Evolutionary conservation across 192 early-diverging fungal species (phyloP), one percentile per base, ranked within the genome.

Genomic region (Coemansia sp.): DNA sequence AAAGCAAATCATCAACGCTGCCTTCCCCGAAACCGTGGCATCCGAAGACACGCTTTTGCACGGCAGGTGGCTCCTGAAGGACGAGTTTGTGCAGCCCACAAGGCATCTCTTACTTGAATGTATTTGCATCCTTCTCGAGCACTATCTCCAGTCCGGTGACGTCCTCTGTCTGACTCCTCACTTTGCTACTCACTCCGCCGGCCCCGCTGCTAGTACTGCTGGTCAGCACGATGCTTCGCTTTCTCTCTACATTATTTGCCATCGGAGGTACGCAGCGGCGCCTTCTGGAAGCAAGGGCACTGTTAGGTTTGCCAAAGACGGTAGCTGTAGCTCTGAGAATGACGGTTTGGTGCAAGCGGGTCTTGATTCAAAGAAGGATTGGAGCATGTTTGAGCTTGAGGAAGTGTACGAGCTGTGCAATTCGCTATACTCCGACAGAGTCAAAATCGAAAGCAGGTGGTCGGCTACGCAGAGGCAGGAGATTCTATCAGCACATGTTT

Each of bases 71-170:
- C 46, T 41, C 9, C 15, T 71, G 19, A n/a, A 32, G 2, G 45
- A 40, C 23, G 43, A 59, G 2, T 46, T 66, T 1, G 62, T 61
- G 8, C 62, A 62, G 59, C 60, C 73, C 1, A 25, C 63, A 43
- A 72, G 65, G 23, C 73, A 69, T 38, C 43, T 68, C 4, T 63
- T 71, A 29, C 69, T 80, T 36, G 63, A 74, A 29, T 49, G 65
- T 2, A 62, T 69, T 11, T 64, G 65, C 9, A 54, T 68, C 1
- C 46, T 74, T 38, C 69, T 80, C 11, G 72, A 71, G 73, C 66
- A 67, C 55, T 69, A 65, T 25, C 25, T 75, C 50, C 64, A 48
- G 54, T 32, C 69, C 5, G 61, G 54, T 5, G 65, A 74, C 43
- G 49, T 54, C 8, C 32, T 80, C 53, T 65, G 73, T 29, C 46